Percentiles rank a stretch among this genome's conserved stretches.
phyloP scores from a whole-genome alignment of 2,329 filamentous ascomycete genomes.

The Hortaea werneckii region DNA sequence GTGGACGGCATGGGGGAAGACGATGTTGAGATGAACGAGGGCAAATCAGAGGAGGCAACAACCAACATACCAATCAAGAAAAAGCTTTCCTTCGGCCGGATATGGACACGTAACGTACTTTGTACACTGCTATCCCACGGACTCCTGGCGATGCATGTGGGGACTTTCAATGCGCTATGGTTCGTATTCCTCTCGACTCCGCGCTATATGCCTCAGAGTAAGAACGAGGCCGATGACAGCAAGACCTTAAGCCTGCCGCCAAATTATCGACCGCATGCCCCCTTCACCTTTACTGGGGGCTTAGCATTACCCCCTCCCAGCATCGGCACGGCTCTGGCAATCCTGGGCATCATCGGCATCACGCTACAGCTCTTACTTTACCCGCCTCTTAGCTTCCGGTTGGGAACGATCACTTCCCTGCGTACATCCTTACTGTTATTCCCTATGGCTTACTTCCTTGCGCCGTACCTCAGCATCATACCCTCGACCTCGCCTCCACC shows the following conservation, averaged over 20 bases:
- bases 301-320: slow-evolving; percentile 37
- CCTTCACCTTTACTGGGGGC: slow-evolving; percentile 39
- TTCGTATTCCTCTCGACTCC: slow-evolving; percentile 37
- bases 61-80: slow-evolving; percentile 8
- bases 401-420: slow-evolving; percentile 34
- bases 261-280: slow-evolving; percentile 27
- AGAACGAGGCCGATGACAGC: slow-evolving; percentile 4
- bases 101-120: slow-evolving; percentile 38
- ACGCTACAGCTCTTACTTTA: slow-evolving; percentile 37
- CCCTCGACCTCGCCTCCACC: slow-evolving; percentile 31
- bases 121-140: slow-evolving; percentile 35
- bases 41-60: slow-evolving; percentile 1
- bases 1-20: slow-evolving; percentile 14
- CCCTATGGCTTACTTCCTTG: slow-evolving; percentile 34
- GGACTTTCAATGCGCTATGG: slow-evolving; percentile 41
- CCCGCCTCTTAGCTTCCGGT: slow-evolving; percentile 30
- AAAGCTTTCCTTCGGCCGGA: slow-evolving; percentile 35
- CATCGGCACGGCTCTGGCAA: slow-evolving; percentile 39
- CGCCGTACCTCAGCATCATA: slow-evolving; percentile 34
- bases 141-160: slow-evolving; percentile 37
- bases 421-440: slow-evolving; percentile 34
- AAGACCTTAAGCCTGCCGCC: slow-evolving; percentile 24
- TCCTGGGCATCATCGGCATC: slow-evolving; percentile 39
- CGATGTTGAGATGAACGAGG: slow-evolving; percentile 15
- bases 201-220: slow-evolving; percentile 6